These are phyloP conservation scores for Aspergillus cristatus DNA, from an alignment of 495 filamentous ascomycete genomes.

Conservation along the genomic window DNA sequence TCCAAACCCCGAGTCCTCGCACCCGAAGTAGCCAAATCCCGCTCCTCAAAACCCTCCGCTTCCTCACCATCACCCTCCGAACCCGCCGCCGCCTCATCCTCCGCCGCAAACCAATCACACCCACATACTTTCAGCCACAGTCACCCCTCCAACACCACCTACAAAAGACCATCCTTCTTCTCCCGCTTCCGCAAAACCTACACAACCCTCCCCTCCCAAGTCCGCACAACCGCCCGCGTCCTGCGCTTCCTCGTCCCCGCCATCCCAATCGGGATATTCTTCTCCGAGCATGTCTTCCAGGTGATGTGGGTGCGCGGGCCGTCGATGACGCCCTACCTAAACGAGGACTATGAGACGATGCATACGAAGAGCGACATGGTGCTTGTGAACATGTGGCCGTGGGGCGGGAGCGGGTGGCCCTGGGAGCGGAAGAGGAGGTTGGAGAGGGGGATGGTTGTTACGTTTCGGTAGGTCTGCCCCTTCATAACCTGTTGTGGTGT, in stretches of 20 bases:
- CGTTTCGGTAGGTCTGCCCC: slow-evolving; percentile 35
- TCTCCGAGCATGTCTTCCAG: slow-evolving; percentile 53
- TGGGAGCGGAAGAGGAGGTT: slow-evolving; percentile 34
- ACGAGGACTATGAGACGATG: slow-evolving; percentile 50
- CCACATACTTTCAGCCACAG: not conserved
- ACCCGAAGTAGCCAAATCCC: slow-evolving; percentile 13
- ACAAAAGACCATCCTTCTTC: slow-evolving; percentile 13
- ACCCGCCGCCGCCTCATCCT: not conserved
- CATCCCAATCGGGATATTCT: slow-evolving; percentile 54
- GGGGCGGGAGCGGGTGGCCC: slow-evolving; percentile 16
- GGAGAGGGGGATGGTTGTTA: slow-evolving; percentile 46
- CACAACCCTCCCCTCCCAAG: slow-evolving; percentile 21
- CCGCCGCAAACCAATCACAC: not conserved
- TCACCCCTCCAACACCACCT: not conserved
- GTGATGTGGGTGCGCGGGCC: slow-evolving; percentile 55
- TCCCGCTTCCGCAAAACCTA: slow-evolving; percentile 23
- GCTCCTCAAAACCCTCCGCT: not conserved
- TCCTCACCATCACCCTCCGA: not conserved
- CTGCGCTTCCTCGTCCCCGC: slow-evolving; percentile 49
- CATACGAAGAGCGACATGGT: slow-evolving; percentile 43
- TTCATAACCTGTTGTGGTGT: not conserved
- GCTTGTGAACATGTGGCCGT: slow-evolving; percentile 39
- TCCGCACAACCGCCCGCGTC: slow-evolving; percentile 20
- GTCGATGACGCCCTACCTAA: slow-evolving; percentile 73
- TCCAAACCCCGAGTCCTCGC: slow-evolving; percentile 14